Evolutionary conservation across 768 basidiomycete species (phyloP), one percentile per base, ranked within the genome.

Genomic region (Hygrophorus pudorinus): DNA sequence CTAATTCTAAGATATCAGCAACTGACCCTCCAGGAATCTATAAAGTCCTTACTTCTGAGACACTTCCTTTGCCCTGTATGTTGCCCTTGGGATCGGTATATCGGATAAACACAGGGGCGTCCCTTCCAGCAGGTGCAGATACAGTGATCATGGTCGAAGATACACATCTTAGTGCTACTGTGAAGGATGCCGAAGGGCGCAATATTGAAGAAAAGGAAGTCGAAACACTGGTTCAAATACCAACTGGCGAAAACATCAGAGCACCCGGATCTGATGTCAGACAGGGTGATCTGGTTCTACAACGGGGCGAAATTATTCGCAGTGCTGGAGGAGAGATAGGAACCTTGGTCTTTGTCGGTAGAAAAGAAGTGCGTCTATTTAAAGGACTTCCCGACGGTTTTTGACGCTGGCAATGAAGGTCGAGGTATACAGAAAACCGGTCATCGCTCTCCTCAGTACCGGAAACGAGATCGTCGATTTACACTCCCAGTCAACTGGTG

Each of bases 121-220:
- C 87, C 0, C 64, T 94, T 2, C 90, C 90, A 1, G 58, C 62
- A 0, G 88, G 85, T 4, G 61, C 81, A 5, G 81, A 92, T 56
- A 66, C 86, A 0, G 81, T 91, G 2, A 80, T 94, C 59, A 93
- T 92, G 89, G 90, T 94, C 14, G 90, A 94, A 62, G 90, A 93
- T 57, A 93, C 90, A 0, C 73, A 76, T 45, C 69, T 94, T 5
- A 67, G 78, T n/a, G 76, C 76, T 2, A 72, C 75, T 1, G 48
- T 61, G 42, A 59, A 64, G 38, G 66, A 67, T 24, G 53, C 55
- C 2, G 57, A 65, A 14, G 63, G 67, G 2, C 20, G 36, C 27
- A 33, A 41, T 9, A 29, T 41, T 30, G 89, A 92, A 55, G 89
- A 93, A 59, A 65, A 69, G 18, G 73, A 79, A 48, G 78, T 94